phyloP scores from a whole-genome alignment of 371 early-diverging fungal species.

The Mucor piriformis region DNA sequence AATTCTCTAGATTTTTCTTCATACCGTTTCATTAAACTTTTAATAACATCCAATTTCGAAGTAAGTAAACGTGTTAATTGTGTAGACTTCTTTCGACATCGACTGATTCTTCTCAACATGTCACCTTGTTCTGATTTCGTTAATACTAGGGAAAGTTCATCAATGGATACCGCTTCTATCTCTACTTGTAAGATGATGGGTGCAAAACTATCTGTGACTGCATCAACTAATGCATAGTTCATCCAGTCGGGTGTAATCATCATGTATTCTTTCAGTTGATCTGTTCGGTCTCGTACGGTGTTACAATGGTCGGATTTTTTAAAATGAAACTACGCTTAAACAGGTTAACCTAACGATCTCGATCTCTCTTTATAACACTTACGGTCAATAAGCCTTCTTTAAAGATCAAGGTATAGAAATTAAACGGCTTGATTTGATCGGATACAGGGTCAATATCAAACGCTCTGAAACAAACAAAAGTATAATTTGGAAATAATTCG shows the following conservation, averaged over 20 bases:
- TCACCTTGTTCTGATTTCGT: conserved; percentile 76
- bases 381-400: conserved; percentile 63
- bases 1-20: conserved; percentile 46
- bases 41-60: conserved; percentile 81
- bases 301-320: conserved; percentile 32
- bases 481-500: conserved; percentile 73
- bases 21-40: conserved; percentile 79
- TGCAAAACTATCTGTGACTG: conserved; percentile 79
- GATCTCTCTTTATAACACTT: too few species aligned
- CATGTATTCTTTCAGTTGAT: conserved; percentile 45
- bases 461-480: conserved; percentile 69
- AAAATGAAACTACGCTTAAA: conserved; percentile 40
- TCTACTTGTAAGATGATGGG: conserved; percentile 77
- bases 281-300: conserved; percentile 37
- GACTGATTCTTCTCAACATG: conserved; percentile 86
- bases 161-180: conserved; percentile 84
- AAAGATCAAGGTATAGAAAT: conserved; percentile 83
- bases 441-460: conserved; percentile 65
- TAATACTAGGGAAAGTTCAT: conserved; percentile 83
- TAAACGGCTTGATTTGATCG: conserved; percentile 61
- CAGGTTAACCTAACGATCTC: too few species aligned
- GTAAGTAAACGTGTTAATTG: conserved; percentile 70
- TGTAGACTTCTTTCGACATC: conserved; percentile 79
- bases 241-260: conserved; percentile 71
- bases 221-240: conserved; percentile 83